Conservation (phyloP, 805 yeast genomes). For the Yamadazyma scolyti region DNA sequence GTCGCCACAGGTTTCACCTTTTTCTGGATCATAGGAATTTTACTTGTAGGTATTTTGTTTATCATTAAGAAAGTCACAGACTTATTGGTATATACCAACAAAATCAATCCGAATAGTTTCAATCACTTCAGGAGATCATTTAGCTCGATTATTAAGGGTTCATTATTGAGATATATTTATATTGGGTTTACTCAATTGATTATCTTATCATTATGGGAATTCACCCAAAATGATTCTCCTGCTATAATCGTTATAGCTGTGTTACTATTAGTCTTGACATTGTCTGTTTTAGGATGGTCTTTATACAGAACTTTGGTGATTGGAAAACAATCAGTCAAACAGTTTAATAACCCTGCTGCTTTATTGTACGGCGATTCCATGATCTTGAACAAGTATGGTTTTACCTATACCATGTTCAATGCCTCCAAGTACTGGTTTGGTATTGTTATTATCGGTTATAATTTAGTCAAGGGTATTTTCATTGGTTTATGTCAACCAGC, state of each 20-base stretch:
- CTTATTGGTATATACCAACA: slow-evolving; percentile 44
- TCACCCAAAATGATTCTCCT: slow-evolving; percentile 74
- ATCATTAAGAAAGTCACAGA: slow-evolving; percentile 49
- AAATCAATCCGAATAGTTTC: slow-evolving; percentile 47
- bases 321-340: slow-evolving; percentile 58
- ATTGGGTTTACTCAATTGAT: slow-evolving; percentile 84
- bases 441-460: slow-evolving; percentile 55
- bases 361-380: slow-evolving; percentile 73
- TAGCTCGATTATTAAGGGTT: slow-evolving; percentile 65
- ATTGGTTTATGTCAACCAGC: slow-evolving; percentile 76
- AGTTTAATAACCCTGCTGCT: slow-evolving; percentile 81
- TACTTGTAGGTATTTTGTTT: slow-evolving; percentile 60
- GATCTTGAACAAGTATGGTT: slow-evolving; percentile 77
- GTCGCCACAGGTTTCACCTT: slow-evolving; percentile 87
- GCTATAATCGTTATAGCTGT: slow-evolving; percentile 84
- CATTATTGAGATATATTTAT: slow-evolving; percentile 70
- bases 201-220: slow-evolving; percentile 84
- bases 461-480: slow-evolving; percentile 64
- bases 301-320: slow-evolving; percentile 58
- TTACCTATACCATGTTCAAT: slow-evolving; percentile 83
- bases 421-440: slow-evolving; percentile 86
- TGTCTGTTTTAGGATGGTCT: slow-evolving; percentile 62
- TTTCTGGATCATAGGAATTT: slow-evolving; percentile 72
- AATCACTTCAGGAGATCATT: slow-evolving; percentile 53
- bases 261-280: slow-evolving; percentile 58